phyloP scores from a whole-genome alignment of 116 monocot genomes.

The Posidonia oceanica region DNA sequence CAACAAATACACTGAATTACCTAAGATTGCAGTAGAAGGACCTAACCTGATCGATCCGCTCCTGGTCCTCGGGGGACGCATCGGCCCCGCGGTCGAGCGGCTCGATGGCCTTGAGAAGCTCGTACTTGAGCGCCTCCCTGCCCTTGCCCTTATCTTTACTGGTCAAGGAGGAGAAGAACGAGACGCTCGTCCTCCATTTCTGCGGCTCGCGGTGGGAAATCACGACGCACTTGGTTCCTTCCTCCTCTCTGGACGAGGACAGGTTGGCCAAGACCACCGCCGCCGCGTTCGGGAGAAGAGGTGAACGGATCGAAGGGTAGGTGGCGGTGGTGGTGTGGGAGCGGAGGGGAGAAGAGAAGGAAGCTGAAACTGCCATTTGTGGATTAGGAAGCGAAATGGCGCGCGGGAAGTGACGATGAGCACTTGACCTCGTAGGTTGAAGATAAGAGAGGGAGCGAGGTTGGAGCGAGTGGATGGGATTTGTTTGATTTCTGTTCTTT shows the following conservation, averaged over 20 bases:
- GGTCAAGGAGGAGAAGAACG: slow-evolving; percentile 58
- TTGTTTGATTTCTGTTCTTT: background rate
- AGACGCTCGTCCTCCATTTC: slow-evolving; percentile 53
- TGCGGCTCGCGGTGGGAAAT: background rate
- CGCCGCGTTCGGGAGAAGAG: background rate
- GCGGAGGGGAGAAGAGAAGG: background rate
- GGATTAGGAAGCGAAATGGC: background rate
- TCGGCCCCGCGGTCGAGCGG: slow-evolving; percentile 85
- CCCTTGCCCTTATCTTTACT: slow-evolving; percentile 29
- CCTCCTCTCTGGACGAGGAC: background rate
- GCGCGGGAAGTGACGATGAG: background rate
- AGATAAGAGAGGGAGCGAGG: background rate
- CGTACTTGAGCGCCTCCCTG: slow-evolving; percentile 57
- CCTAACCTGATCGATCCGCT: slow-evolving; percentile 61
- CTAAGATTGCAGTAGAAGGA: background rate
- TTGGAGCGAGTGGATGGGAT: background rate
- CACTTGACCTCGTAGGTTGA: background rate
- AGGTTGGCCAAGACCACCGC: background rate
- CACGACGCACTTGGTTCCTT: too few species aligned
- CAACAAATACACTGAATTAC: background rate
- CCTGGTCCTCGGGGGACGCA: slow-evolving; percentile 52
- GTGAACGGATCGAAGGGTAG: background rate
- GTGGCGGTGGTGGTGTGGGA: background rate
- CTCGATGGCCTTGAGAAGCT: slow-evolving; percentile 67
- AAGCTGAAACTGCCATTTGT: background rate